Evolutionary conservation across 2,329 filamentous ascomycete genomes (phyloP).

Genomic region (Ustilaginoidea virens): DNA sequence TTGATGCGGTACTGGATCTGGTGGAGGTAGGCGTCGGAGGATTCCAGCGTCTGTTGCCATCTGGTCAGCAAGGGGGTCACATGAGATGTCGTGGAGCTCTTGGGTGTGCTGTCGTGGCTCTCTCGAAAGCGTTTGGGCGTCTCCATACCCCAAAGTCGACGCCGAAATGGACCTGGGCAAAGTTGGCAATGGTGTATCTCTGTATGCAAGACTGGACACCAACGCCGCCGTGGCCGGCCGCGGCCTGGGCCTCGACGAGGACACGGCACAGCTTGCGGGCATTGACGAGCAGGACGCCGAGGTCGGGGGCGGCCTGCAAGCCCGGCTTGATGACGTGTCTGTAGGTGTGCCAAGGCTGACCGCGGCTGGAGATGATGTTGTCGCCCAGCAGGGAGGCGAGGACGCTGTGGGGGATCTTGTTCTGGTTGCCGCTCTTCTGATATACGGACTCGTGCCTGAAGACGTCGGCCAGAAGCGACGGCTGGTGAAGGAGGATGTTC

Average conservation of each 20-base stretch:
- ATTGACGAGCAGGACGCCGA: constrained; percentile 10
- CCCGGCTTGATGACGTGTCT: constrained; percentile 20
- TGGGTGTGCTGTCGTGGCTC: too few species aligned
- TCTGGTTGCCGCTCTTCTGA: constrained; percentile 24
- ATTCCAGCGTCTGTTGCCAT: constrained; percentile 10
- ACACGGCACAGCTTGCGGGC: constrained; percentile 11
- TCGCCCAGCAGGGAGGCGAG: constrained; percentile 22
- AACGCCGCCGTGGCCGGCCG: constrained; percentile 9
- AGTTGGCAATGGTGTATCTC: constrained; percentile 20
- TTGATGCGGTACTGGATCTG: constrained; percentile 13
- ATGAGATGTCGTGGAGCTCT: too few species aligned
- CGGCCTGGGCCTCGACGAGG: constrained; percentile 14
- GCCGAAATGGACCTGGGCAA: constrained; percentile 15
- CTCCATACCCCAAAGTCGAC: constrained; percentile 10
- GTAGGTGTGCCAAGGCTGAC: constrained; percentile 19
- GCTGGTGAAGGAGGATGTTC: constrained; percentile 30
- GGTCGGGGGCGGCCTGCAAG: constrained; percentile 14
- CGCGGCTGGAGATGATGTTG: constrained; percentile 23
- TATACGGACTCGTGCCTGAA: constrained; percentile 17
- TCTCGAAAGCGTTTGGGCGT: background rate
- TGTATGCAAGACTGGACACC: constrained; percentile 18
- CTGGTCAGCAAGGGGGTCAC: too few species aligned
- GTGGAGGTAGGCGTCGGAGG: constrained; percentile 9
- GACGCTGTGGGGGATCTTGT: constrained; percentile 23
- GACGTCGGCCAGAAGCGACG: constrained; percentile 24